Base-by-base conservation (phyloP, 2,329 filamentous ascomycete species). In the Alternaria postmessia region DNA sequence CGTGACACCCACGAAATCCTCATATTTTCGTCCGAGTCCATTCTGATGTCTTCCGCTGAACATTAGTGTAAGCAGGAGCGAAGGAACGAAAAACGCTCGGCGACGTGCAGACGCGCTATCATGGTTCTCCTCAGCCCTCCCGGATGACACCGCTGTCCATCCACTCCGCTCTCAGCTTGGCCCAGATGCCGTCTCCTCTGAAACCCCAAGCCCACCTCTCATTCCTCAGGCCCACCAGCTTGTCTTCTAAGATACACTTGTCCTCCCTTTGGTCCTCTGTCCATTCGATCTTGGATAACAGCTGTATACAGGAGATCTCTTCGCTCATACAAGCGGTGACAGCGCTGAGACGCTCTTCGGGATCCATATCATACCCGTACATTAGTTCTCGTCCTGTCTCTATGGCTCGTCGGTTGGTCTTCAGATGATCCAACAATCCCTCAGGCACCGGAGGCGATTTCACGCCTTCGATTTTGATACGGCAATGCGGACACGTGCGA, bases 161-260 rank as follows among this genome's bases (percentile, higher is more conserved):
- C 69, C 69, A 72, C 14, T 64, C 62, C 3, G 54, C 51, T 32
- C 57, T 59, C 5, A 66, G 20, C 22, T n/a, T 39, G 6, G 39
- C 53, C 66, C 68, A 72, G 3, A 58, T 22, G 2, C 39, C 38
- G 30, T 64, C 30, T 1, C 58, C 61, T 20, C 51, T 48, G 8
- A 72, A 68, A 2, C 68, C 69, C 69, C 66, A 71, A 30, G 46
- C 48, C 41, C 49, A 54, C 47, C 59, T 69, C 44, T 72, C 68
- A 26, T 64, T 60, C 3, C 24, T 56, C 11, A 68, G 22, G 6
- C 47, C 39, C n/a, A 57, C 52, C 12, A 62, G 30, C 47, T 30
- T 57, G 1, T 51, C 24, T n/a, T 48, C 54, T 11, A 70, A 47
- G 20, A 59, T 12, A 7, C 28, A 12, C 14, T 41, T 43, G 5